phyloP scores from a whole-genome alignment of 2,329 filamentous ascomycete species.

The Talaromyces sp. region DNA sequence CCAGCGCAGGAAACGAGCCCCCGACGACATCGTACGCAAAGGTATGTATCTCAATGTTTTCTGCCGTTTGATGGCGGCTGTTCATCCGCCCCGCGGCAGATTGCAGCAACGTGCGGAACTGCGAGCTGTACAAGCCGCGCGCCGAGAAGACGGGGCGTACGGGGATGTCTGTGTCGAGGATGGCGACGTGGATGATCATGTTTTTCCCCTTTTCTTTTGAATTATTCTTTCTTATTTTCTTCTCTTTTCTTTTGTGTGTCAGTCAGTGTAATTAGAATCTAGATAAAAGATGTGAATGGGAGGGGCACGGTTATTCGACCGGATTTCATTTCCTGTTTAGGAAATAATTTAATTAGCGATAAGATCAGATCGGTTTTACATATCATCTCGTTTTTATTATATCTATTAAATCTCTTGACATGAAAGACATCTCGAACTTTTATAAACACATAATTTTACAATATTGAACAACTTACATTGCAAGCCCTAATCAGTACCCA shows the following conservation, averaged over 20 bases:
- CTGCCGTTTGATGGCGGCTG: not conserved
- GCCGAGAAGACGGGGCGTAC: slow-evolving; percentile 25
- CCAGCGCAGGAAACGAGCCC: slow-evolving; percentile 21
- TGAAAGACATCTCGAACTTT: too few species aligned
- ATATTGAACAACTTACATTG: too few species aligned
- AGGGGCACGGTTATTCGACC: not conserved
- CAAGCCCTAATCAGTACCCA: too few species aligned
- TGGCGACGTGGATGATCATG: slow-evolving; percentile 26
- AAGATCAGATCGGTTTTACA: not conserved
- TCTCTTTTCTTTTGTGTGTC: not conserved
- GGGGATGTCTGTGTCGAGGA: slow-evolving; percentile 32
- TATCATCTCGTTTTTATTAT: slow-evolving; percentile 33
- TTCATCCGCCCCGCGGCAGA: slow-evolving; percentile 24
- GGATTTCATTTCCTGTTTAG: slow-evolving; percentile 9
- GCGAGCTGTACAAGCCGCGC: slow-evolving; percentile 31
- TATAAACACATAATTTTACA: too few species aligned
- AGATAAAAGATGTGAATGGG: too few species aligned
- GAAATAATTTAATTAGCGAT: not conserved
- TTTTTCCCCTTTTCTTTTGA: not conserved
- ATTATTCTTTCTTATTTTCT: not conserved
- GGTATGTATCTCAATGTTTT: slow-evolving; percentile 19
- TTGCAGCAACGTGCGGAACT: slow-evolving; percentile 27
- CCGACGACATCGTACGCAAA: slow-evolving; percentile 30
- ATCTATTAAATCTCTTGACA: too few species aligned
- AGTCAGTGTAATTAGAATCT: too few species aligned